Evolutionary conservation across 2,329 filamentous ascomycete species (phyloP).

Genomic region (Fusarium equiseti): DNA sequence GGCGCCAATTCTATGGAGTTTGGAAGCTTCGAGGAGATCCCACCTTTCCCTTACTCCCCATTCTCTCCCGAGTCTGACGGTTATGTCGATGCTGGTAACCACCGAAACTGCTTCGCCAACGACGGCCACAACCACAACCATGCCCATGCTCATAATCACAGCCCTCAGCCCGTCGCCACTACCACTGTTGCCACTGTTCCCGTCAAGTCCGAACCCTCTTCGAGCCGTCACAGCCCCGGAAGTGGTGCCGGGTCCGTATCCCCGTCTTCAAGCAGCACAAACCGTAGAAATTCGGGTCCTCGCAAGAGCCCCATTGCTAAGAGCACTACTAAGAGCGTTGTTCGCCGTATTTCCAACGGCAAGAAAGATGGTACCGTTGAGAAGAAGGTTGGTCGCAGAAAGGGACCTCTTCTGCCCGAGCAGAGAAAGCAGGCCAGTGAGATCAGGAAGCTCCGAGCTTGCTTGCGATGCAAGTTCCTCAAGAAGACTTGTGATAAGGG

Average conservation of each 20-base stretch:
- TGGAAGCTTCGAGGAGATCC: conserved; percentile 85
- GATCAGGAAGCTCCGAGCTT: conserved; percentile 94
- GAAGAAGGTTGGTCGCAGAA: conserved; percentile 93
- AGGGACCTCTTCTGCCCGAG: conserved; percentile 89
- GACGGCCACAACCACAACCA: conserved; percentile 64
- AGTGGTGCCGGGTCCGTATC: conserved; percentile 71
- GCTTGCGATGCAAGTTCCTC: conserved; percentile 95
- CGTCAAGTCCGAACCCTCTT: conserved; percentile 68
- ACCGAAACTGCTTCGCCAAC: conserved; percentile 72
- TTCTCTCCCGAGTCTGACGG: conserved; percentile 87
- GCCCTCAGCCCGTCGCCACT: conserved; percentile 71
- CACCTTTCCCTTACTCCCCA: conserved; percentile 77
- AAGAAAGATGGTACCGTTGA: conserved; percentile 84
- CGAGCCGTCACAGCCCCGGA: conserved; percentile 71
- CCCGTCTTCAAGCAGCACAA: conserved; percentile 70
- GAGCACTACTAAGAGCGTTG: conserved; percentile 79
- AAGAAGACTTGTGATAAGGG: conserved; percentile 99
- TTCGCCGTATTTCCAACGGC: conserved; percentile 79
- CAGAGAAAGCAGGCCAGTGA: conserved; percentile 97
- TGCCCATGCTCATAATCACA: conserved; percentile 18
- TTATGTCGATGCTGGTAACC: conserved; percentile 70
- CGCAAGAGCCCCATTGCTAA: conserved; percentile 85
- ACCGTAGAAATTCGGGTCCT: conserved; percentile 75
- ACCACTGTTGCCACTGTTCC: conserved; percentile 76
- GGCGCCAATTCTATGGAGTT: conserved; percentile 74